Evolutionary conservation across 202 grass and related monocot genomes (phyloP).

Genomic region (Carex sylvatica): DNA sequence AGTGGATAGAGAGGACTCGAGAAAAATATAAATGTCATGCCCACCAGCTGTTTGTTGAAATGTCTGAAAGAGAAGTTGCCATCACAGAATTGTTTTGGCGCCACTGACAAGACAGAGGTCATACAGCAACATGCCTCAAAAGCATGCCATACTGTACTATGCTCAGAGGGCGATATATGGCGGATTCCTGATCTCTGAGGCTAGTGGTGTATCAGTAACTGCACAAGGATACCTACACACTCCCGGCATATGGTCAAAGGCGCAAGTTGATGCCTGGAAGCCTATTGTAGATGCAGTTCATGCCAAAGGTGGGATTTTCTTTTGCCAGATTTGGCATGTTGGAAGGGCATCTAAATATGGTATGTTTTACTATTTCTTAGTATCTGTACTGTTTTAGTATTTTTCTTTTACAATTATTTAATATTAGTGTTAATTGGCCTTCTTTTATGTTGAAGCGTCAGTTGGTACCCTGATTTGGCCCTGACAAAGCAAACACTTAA

Average conservation of each 20-base stretch:
- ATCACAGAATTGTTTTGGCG: conserved; percentile 44
- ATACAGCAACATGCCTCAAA: conserved; percentile 40
- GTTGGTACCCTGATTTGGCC: neutral
- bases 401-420: neutral
- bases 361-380: neutral
- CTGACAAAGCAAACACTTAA: neutral
- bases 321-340: conserved; percentile 52
- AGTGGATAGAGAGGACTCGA: neutral
- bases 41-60: conserved; percentile 25
- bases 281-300: conserved; percentile 48
- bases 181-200: conserved; percentile 44
- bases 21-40: neutral
- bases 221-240: conserved; percentile 33
- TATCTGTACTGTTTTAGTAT: neutral
- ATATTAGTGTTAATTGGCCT: neutral
- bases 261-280: conserved; percentile 57
- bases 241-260: conserved; percentile 51
- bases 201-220: conserved; percentile 35
- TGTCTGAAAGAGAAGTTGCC: conserved; percentile 3
- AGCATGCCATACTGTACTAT: conserved; percentile 47
- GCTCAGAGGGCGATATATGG: conserved; percentile 36
- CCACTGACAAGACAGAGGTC: conserved; percentile 45
- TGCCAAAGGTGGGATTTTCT: conserved; percentile 41
- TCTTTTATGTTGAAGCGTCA: neutral
- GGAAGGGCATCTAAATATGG: conserved; percentile 40